A percentile compares a stretch with the other conserved stretches of the same genome.
Conservation (phyloP, 2,329 filamentous ascomycete genomes). For the Alternaria consortialis region DNA sequence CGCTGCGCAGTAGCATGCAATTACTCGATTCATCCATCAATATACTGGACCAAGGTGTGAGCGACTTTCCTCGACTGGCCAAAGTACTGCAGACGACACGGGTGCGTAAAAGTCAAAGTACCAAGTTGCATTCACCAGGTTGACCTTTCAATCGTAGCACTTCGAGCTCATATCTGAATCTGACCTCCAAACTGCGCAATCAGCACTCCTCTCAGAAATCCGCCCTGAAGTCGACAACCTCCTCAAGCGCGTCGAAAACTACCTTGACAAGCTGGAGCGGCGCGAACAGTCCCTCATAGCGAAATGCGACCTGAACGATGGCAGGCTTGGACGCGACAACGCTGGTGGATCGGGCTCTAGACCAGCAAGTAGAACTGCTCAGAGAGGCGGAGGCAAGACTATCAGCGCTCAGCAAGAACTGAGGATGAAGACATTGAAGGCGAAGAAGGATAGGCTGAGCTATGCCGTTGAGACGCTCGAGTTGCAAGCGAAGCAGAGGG, state of each 20-base stretch:
- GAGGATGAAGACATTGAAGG: conserved; percentile 73
- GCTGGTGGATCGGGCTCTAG: conserved; percentile 33
- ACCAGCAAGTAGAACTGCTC: conserved; percentile 33
- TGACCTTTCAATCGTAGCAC: conserved; percentile 64
- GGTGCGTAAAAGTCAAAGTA: conserved; percentile 51
- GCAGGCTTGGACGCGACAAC: conserved; percentile 62
- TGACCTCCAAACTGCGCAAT: conserved; percentile 81
- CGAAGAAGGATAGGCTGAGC: conserved; percentile 84
- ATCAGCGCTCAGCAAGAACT: conserved; percentile 60
- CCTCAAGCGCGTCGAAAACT: conserved; percentile 80
- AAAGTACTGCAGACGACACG: conserved; percentile 71
- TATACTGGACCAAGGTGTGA: conserved; percentile 69
- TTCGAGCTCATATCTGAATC: conserved; percentile 92
- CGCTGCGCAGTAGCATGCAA: conserved; percentile 67
- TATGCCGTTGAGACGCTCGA: conserved; percentile 88
- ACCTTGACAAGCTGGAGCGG: conserved; percentile 82
- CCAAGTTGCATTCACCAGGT: neutral
- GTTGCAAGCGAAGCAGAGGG: conserved; percentile 81
- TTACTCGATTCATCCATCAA: conserved; percentile 70
- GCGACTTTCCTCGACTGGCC: conserved; percentile 68
- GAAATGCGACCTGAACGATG: conserved; percentile 83
- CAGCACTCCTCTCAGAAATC: conserved; percentile 86
- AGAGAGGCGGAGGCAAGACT: conserved; percentile 40
- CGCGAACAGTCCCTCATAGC: conserved; percentile 86
- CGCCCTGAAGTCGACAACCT: conserved; percentile 84